Base-by-base conservation (phyloP, 345 rosid species). In the Camelina neglecta region DNA sequence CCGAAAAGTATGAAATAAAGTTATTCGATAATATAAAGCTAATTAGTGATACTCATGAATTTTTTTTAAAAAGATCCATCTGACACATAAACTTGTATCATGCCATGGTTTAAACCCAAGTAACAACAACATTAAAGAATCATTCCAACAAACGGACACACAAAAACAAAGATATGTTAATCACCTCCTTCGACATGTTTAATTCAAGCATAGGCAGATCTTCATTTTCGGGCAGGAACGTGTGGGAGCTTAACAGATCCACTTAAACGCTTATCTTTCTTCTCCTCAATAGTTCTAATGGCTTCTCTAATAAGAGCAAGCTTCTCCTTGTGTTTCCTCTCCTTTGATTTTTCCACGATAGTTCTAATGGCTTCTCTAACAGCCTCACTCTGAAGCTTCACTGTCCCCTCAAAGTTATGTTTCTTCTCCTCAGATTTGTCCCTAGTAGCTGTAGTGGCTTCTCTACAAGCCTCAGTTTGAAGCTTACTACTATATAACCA, bases 251-350 rank as follows among this genome's bases (percentile, higher is more conserved):
- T 35, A 36, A 36, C 39, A 7, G 39, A 36, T 36, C 39, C 39
- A 36, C 8, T 36, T 8, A 36, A 36, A 7, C 39, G 9, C 39
- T 7, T 36, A 1, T 36, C 39, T 36, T 7, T 24, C 26, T 24
- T 24, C 26, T 24, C 26, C 26, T 24, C 3, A 2, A 24, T 24
- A 24, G 3, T 24, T 24, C 26, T 24, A 24, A 24, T 24, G 26
- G 26, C 26, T 26, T 26, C 29, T 26, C 29, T 26, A 26, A 26
- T 26, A 26, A 26, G 29, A 26, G 29, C 29, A 18, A 90, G 88
- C 84, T 90, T 90, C 83, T 90, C 93, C 2, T 90, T 90, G 5
- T 89, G 84, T 20, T 81, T 77, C 75, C 89, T 90, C 50, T 87
- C 90, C 13, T 74, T 77, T 5, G 79, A 65, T 31, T 82, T 79